These are phyloP conservation scores for Epithele typhae DNA, from an alignment of 768 basidiomycete genomes.

Conservation along the genomic window DNA sequence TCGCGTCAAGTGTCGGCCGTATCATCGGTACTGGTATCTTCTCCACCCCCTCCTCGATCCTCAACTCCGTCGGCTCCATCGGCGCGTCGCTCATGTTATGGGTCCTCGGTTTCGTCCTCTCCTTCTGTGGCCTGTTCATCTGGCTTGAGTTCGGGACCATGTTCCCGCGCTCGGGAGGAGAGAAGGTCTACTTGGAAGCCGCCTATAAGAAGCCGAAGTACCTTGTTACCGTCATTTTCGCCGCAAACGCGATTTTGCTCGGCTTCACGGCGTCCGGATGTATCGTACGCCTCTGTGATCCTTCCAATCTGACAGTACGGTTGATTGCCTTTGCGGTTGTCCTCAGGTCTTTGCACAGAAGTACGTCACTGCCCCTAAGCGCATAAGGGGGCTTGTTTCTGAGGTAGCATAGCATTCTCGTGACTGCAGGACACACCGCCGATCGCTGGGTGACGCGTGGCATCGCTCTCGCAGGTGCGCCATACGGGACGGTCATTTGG, in stretches of 20 bases:
- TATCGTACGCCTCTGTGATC: conserved; percentile 18
- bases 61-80: conserved; percentile 50
- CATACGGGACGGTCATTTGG: too few relatives aligned
- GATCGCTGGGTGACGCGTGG: conserved; percentile 50
- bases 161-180: conserved; percentile 59
- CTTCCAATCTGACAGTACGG: too few relatives aligned
- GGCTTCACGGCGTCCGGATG: conserved; percentile 33
- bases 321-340: too few relatives aligned
- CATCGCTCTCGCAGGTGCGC: conserved; percentile 50
- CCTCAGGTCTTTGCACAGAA: conserved; percentile 28
- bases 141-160: conserved; percentile 64
- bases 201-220: conserved; percentile 37
- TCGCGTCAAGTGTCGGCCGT: conserved; percentile 48
- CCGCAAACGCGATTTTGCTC: conserved; percentile 29
- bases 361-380: conserved; percentile 7
- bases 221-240: conserved; percentile 32
- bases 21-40: conserved; percentile 67
- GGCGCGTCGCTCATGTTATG: conserved; percentile 61
- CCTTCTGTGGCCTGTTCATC: conserved; percentile 55
- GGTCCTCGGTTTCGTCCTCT: conserved; percentile 57
- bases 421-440: conserved; percentile 25
- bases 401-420: conserved; percentile 38
- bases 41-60: conserved; percentile 56
- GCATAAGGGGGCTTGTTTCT: background rate
- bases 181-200: conserved; percentile 60